Evolutionary conservation across 192 early-diverging fungal genomes (phyloP).

Genomic region (Coemansia nantahalensis): DNA sequence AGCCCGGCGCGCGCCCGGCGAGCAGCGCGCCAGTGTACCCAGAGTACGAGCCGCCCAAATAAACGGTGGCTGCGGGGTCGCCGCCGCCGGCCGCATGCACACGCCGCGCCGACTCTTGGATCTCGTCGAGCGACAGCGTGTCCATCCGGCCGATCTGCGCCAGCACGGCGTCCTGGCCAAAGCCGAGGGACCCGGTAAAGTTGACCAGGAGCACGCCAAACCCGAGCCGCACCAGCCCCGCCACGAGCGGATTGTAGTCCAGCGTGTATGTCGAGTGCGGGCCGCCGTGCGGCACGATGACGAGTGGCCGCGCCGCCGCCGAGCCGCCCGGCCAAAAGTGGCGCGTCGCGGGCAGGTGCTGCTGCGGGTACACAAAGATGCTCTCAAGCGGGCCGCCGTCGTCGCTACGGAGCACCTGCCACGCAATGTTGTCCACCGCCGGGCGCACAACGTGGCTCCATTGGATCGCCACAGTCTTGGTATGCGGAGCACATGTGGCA

Average conservation of each 20-base stretch:
- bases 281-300: conserved; percentile 80
- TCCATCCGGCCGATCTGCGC: conserved; percentile 65
- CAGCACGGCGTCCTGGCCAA: conserved; percentile 67
- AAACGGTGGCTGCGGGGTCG: conserved; percentile 53
- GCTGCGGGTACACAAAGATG: conserved; percentile 33
- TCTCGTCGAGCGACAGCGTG: conserved; percentile 64
- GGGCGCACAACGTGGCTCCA: conserved; percentile 15
- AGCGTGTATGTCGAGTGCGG: conserved; percentile 61
- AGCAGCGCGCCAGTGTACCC: conserved; percentile 65
- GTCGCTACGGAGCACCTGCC: conserved; percentile 11
- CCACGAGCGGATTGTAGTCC: conserved; percentile 48
- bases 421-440: conserved; percentile 1
- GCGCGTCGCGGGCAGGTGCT: conserved; percentile 8
- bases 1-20: conserved; percentile 54
- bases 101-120: conserved; percentile 42
- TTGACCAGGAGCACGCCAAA: conserved; percentile 69
- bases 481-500: not conserved
- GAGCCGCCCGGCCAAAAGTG: conserved; percentile 27
- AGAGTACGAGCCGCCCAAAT: conserved; percentile 74
- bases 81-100: conserved; percentile 43
- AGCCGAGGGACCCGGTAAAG: conserved; percentile 77
- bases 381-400: conserved; percentile 16
- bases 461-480: not conserved
- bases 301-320: conserved; percentile 49
- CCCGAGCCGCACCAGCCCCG: conserved; percentile 58